Base-by-base conservation (phyloP, 148 eudicot genomes). In the Persicaria maculosa region DNA sequence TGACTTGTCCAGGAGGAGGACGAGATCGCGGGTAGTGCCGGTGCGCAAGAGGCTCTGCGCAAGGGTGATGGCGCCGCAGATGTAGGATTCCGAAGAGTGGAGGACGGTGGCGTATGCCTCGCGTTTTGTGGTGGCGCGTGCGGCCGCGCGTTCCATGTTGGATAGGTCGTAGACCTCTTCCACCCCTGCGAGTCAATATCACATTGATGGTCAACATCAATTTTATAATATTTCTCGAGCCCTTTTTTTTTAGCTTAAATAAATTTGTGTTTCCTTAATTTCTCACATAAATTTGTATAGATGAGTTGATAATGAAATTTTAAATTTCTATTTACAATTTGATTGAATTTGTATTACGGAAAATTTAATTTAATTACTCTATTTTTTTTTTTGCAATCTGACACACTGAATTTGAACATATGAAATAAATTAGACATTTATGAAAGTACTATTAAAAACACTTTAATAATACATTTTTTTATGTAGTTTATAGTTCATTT, bases 31-130 rank as follows among this genome's bases (percentile, higher is more conserved):
- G 53, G 84, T 82, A 5, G 96, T 95, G n/a, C 92, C 88, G 0
- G 91, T 78, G 46, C 70, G 82, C 47, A 87, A 80, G 62, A 95
- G 93, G 72, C 90, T 86, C 53, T 95, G 97, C 43, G 97, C 98
- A 11, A 95, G 68, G 2, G 87, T 84, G 53, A 95, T 95, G 9
- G 98, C 97, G 2, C 98, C 98, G 64, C 98, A 95, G 17, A 95
- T 93, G 71, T 95, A 95, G 31, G 83, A 71, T 68, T 92, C 97
- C 0, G 96, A 86, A 46, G 98, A 95, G 74, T 95, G 98, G 47
- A 95, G 88, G 5, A 95, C 94, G 0, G 97, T 90, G 22, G 89
- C 96, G 52, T 90, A 95, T 8, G 98, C 98, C 83, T 95, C 96
- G 15, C 87, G 86, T 45, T 77, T 84, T 2, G 50, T 73, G 9